A percentile compares a stretch with the other conserved stretches of the same genome.
phyloP scores from a whole-genome alignment of 495 filamentous ascomycete genomes.

The Xylaria cubensis region DNA sequence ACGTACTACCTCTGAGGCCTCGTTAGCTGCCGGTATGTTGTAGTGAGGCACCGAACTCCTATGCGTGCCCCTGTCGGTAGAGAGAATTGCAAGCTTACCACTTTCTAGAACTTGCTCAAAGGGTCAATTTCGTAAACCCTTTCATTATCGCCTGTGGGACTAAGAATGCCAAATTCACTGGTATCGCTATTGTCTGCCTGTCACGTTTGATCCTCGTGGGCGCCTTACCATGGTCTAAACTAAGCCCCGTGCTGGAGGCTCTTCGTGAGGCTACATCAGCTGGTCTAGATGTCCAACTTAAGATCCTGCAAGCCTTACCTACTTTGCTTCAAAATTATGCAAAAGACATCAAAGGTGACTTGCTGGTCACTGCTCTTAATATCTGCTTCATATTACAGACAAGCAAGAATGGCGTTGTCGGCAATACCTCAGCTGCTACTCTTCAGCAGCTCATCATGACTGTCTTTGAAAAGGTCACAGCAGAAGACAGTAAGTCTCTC shows the following conservation, averaged over 20 bases:
- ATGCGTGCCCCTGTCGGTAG: neutral
- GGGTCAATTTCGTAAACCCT: slow-evolving; percentile 83
- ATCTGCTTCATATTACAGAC: slow-evolving; percentile 90
- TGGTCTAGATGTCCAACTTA: slow-evolving; percentile 92
- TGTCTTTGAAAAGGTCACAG: slow-evolving; percentile 87
- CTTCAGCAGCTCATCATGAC: slow-evolving; percentile 91
- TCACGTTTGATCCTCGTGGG: slow-evolving; percentile 84
- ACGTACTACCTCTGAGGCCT: slow-evolving; percentile 76
- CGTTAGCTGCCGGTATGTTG: slow-evolving; percentile 78
- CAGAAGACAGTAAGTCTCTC: slow-evolving; percentile 71
- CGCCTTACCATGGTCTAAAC: slow-evolving; percentile 71
- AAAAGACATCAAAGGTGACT: slow-evolving; percentile 76
- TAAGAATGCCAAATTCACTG: slow-evolving; percentile 85
- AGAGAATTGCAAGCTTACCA: slow-evolving; percentile 32
- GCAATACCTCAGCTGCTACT: slow-evolving; percentile 92
- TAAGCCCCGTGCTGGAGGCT: slow-evolving; percentile 85
- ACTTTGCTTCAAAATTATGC: slow-evolving; percentile 91
- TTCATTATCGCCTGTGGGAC: slow-evolving; percentile 92
- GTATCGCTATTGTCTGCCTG: slow-evolving; percentile 83
- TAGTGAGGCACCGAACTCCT: neutral
- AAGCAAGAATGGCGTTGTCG: slow-evolving; percentile 89
- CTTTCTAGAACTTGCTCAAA: slow-evolving; percentile 76
- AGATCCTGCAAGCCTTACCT: slow-evolving; percentile 93
- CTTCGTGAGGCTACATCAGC: slow-evolving; percentile 76
- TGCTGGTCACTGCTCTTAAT: slow-evolving; percentile 80